Evolutionary conservation across 306 rosid genomes (phyloP), one percentile per base, ranked within the genome.

Genomic region (Corylus americana): DNA sequence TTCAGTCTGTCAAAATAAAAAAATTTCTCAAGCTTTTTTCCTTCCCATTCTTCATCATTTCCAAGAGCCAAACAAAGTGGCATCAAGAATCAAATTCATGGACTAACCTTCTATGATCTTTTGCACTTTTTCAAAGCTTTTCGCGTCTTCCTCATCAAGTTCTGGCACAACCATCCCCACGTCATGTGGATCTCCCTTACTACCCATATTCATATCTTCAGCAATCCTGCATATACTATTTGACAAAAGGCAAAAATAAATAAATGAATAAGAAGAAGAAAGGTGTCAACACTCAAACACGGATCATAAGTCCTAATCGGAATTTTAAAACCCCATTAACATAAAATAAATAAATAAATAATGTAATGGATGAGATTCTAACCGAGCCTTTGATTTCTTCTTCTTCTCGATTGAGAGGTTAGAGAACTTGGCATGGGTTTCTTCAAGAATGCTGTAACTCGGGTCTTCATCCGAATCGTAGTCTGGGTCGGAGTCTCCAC

Each of bases 91-190:
- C 1, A 57, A 77, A 74, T 9, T 55, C 10, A 8, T 20, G 11
- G 59, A 75, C 74, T 39, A 47, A 92, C 97, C 97, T 84, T 86
- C 62, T 35, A 92, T 82, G 51, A 77, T 76, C 20, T 71, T 85
- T 45, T 81, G 87, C 67, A 94, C 88, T 71, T 64, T 70, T 12
- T 76, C 89, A 71, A 76, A 78, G 31, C 44, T 79, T n/a, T 79
- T 78, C 27, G 66, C 90, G 69, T 86, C 91, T 20, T 39, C 71
- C 54, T 78, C 79, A 79, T 89, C 88, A 68, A 67, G 70, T 70
- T 51, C 77, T 11, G 74, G 18, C 63, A 78, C 74, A 55, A 57
- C 73, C 53, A 77, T 47, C 31, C 74, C 85, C 70, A 13, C n/a
- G 83, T 70, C 88, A 70, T 81, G 76, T 66, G 76, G 11, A 8